A percentile compares a stretch with the other conserved stretches of the same genome.
These are phyloP conservation scores for Leucosporidium scottii DNA, from an alignment of 768 basidiomycete species.

Conservation along the genomic window DNA sequence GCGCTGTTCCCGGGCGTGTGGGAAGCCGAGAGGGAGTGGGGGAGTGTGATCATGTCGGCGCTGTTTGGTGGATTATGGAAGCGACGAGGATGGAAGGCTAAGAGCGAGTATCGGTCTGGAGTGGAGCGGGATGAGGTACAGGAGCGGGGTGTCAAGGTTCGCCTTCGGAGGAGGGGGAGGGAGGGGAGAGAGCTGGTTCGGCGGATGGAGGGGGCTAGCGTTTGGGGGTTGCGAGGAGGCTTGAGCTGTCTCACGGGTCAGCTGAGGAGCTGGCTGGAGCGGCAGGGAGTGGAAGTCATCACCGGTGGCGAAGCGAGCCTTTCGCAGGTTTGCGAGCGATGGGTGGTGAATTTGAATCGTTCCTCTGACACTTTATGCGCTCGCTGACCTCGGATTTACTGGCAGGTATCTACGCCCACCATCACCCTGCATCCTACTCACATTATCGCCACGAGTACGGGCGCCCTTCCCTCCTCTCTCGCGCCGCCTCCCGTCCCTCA, in stretches of 20 bases:
- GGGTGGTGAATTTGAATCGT: constrained; percentile 6
- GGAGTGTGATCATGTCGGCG: constrained; percentile 60
- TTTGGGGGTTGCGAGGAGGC: constrained; percentile 76
- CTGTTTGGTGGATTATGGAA: constrained; percentile 11
- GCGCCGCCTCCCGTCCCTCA: constrained; percentile 50
- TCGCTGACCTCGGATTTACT: not conserved
- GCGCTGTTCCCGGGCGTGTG: constrained; percentile 70
- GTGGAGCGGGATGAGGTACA: constrained; percentile 18
- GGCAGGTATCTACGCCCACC: constrained; percentile 1
- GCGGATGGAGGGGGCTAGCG: constrained; percentile 49
- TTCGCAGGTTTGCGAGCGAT: not conserved
- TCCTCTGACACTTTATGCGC: too few relatives aligned
- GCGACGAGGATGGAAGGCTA: constrained; percentile 10
- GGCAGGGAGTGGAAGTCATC: constrained; percentile 56
- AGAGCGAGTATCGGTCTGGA: constrained; percentile 22
- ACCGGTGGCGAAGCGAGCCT: constrained; percentile 34
- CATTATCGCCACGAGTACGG: constrained; percentile 63
- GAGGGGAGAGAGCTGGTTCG: constrained; percentile 17
- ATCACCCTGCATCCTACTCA: constrained; percentile 45
- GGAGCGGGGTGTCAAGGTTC: constrained; percentile 24
- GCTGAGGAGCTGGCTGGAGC: constrained; percentile 50
- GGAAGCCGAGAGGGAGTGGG: constrained; percentile 60
- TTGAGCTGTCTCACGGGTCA: constrained; percentile 59
- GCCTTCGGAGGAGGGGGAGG: not conserved
- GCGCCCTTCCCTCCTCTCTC: constrained; percentile 51